Evolutionary conservation across 768 basidiomycete species (phyloP), one percentile per base, ranked within the genome.

Genomic region (Saitozyma sp.): DNA sequence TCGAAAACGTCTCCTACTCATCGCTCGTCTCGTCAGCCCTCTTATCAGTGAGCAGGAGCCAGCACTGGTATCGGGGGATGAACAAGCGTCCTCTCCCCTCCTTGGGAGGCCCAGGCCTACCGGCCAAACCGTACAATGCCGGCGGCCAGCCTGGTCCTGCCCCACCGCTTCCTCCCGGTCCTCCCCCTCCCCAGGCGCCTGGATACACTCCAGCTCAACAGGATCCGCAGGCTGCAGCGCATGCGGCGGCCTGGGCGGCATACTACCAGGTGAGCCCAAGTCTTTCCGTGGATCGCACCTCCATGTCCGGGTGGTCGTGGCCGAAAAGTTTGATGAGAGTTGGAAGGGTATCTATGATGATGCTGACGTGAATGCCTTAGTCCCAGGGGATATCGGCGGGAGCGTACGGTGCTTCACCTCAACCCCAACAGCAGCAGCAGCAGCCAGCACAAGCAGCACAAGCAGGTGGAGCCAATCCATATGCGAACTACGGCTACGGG

Each of bases 401-500:
- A 16, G 39, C 59, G 4, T 61, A 66, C 50, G 14, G 51, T 9
- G 57, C 66, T 14, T 48, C 65, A 16, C 62, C 68, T 40, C 66
- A 67, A 54, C 56, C 58, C 66, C 54, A 45, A 49, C 43, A n/a
- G 51, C 61, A 50, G 46, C 58, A 41, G 49, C 50, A 45, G 59
- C 52, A 38, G 38, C 50, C 38, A 9, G 62, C 48, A 9, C 51
- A 50, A 37, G 54, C 40, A 45, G 40, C 54, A 19, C 50, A 41
- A 40, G 55, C 55, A 11, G n/a, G n/a, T 39, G 17, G 19, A 52
- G 50, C 66, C 0, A 73, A 74, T 29, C 80, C 93, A 19, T 94
- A 93, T 74, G 90, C 91, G 0, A 92, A 92, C 75, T 94, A 94
- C 74, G 92, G 92, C 40, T 94, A 95, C 76, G 90, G 90, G 2